Conservation (phyloP, 331 rosid genomes). For the Saraca asoca region DNA sequence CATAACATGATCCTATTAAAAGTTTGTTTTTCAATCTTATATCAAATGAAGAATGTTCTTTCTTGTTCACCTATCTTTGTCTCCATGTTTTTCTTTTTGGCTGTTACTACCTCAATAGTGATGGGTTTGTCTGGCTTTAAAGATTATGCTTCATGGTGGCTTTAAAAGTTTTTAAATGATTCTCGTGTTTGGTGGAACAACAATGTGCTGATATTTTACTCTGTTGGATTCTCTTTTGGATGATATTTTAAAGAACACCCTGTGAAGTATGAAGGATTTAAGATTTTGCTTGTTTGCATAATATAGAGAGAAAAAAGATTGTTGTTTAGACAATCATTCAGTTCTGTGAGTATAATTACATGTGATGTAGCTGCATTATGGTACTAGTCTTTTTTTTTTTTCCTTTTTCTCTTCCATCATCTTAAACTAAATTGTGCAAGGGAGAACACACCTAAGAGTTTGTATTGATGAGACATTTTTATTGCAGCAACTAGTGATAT, state of each 20-base stretch:
- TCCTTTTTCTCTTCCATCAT: background rate
- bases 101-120: slow-evolving; percentile 9
- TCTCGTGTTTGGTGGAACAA: background rate
- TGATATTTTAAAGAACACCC: background rate
- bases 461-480: slow-evolving; percentile 33
- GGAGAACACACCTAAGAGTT: slow-evolving; percentile 1
- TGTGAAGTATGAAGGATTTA: no score
- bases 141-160: background rate
- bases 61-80: background rate
- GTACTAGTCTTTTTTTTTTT: no score
- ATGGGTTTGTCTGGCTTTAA: slow-evolving; percentile 18
- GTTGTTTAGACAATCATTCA: no score
- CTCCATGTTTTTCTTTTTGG: slow-evolving; percentile 4
- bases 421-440: background rate
- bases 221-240: background rate
- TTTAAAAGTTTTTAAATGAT: background rate
- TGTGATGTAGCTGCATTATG: no score
- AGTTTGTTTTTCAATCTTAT: slow-evolving; percentile 13
- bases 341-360: no score
- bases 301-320: no score
- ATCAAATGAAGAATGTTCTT: slow-evolving; percentile 18
- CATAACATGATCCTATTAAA: slow-evolving; percentile 18
- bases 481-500: slow-evolving; percentile 94
- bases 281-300: no score
- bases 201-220: background rate